A percentile compares a stretch with the other conserved stretches of the same genome.
Conservation (phyloP, 129 eudicot species). For the Saussurea involucrata region DNA sequence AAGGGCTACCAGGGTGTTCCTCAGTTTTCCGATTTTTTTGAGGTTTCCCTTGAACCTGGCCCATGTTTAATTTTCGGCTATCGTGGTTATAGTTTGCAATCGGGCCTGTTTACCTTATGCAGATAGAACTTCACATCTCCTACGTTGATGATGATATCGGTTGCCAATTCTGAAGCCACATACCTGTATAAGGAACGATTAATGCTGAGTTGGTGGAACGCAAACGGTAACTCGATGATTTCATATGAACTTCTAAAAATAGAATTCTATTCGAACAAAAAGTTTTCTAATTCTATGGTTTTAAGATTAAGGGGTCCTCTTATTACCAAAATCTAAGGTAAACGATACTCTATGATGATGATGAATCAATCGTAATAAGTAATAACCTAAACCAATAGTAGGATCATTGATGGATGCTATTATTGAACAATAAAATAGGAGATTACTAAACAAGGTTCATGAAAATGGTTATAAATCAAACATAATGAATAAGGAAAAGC, state of each 20-base stretch:
- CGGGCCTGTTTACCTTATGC: slow-evolving; percentile 63
- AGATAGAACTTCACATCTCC: slow-evolving; percentile 88
- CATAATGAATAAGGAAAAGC: background rate
- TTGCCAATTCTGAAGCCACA: slow-evolving; percentile 80
- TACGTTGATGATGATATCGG: slow-evolving; percentile 57
- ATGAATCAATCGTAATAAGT: background rate
- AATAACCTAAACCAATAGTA: background rate
- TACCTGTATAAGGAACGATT: slow-evolving; percentile 41
- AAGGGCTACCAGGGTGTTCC: too few relatives aligned
- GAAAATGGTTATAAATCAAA: background rate
- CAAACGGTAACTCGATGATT: background rate
- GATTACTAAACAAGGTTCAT: background rate
- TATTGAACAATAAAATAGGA: background rate
- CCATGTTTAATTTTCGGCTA: background rate
- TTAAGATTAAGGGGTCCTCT: background rate
- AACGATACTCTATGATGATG: background rate
- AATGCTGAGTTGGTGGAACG: background rate
- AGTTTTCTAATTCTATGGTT: background rate
- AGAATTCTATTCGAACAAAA: background rate
- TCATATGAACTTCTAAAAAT: background rate
- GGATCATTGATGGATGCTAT: background rate
- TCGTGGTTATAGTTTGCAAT: background rate
- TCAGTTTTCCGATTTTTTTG: too few relatives aligned
- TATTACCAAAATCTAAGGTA: background rate
- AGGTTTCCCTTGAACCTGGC: too few relatives aligned